Base-by-base conservation (phyloP, 164 flowering plant species). In the Annona squamosa region DNA sequence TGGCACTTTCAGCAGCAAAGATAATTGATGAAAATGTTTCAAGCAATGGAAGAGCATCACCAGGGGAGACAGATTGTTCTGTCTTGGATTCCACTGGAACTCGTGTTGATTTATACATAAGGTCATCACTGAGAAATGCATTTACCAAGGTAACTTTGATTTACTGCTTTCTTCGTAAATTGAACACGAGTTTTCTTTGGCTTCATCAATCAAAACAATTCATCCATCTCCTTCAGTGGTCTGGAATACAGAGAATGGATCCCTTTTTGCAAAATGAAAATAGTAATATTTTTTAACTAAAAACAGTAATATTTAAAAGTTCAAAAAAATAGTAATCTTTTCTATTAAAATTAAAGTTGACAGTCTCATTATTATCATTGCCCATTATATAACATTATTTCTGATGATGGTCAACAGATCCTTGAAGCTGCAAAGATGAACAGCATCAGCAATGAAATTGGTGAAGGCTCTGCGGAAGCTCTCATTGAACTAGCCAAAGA, bases 11-110 rank as follows among this genome's bases (percentile, higher is more conserved):
- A 1, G 86, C 87, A 1, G 75, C 87, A 1, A 91, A 77, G 81
- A 90, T 95, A n/a, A 61, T 90, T 56, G 87, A 88, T 3, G 97
- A 87, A 63, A 94, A 90, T 46, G 78, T 85, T 5, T 72, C 78
- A 0, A 80, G 72, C 64, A 9, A 45, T 5, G 80, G 75, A 4
- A 6, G 59, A 52, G 79, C 71, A 2, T 74, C 68, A 5, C 74
- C 72, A 26, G 76, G 63, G 64, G 84, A 81, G 67, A 72, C 74
- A 69, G 86, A 74, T 47, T 84, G 78, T 26, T 42, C 66, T 3
- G 19, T n/a, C 10, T 74, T 71, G 68, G 88, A 83, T 63, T 76
- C 78, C 3, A 65, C 80, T 6, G 86, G 80, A 10, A 86, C 84
- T 71, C 80, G 85, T 65, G 90, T 93, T 6, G 92, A 90, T 76